Evolutionary conservation across 1,284 basidiomycete species (phyloP).

Genomic region (Leccinum griseonigrum): DNA sequence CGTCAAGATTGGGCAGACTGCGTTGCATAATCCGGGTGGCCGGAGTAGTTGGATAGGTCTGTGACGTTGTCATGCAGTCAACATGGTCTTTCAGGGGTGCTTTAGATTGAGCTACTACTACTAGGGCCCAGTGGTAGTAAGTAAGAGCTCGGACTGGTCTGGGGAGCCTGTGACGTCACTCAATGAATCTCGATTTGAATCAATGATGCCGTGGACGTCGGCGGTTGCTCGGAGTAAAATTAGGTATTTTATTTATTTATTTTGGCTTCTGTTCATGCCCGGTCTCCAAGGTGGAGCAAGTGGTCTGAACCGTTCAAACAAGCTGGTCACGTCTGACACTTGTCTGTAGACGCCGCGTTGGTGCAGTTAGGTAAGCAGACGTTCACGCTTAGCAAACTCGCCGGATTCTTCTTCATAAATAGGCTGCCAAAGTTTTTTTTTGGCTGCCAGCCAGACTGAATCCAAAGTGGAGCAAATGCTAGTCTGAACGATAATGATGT

Average conservation of each 20-base stretch:
- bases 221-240: background rate
- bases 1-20: conserved; percentile 92
- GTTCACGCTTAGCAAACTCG: background rate
- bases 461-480: background rate
- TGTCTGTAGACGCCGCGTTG: too few species aligned
- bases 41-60: conserved; percentile 92
- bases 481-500: background rate
- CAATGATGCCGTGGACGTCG: too few species aligned
- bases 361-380: background rate
- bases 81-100: too few species aligned
- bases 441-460: background rate
- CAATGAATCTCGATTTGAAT: too few species aligned
- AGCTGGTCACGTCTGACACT: too few species aligned
- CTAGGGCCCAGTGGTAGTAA: too few species aligned
- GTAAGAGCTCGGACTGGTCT: background rate
- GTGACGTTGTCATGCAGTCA: background rate
- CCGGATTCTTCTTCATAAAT: background rate
- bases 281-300: too few species aligned
- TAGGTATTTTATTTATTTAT: background rate
- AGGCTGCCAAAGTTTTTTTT: background rate
- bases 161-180: too few species aligned
- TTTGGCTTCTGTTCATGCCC: background rate
- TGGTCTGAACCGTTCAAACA: too few species aligned
- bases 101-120: too few species aligned
- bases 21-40: conserved; percentile 87